phyloP scores from a whole-genome alignment of 768 basidiomycete species.

The Kwoniella europaea region DNA sequence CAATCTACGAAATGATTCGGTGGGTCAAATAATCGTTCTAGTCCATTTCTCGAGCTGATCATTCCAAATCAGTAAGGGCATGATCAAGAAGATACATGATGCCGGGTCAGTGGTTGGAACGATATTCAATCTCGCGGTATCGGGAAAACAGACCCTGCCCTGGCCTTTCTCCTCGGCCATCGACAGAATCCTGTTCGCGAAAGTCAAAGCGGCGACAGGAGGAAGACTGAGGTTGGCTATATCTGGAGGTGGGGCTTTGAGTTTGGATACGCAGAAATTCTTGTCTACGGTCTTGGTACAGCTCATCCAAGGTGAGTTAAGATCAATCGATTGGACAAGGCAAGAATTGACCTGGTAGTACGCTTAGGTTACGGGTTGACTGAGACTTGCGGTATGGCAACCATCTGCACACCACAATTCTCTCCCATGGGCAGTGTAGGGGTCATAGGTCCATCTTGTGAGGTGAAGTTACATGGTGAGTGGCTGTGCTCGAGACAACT shows the following conservation, averaged over 20 bases:
- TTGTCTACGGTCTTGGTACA: slow-evolving; percentile 51
- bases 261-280: slow-evolving; percentile 53
- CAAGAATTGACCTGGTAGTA: too few species aligned
- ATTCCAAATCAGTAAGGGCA: slow-evolving; percentile 43
- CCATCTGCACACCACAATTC: slow-evolving; percentile 44
- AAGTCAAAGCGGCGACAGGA: slow-evolving; percentile 55
- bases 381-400: slow-evolving; percentile 56
- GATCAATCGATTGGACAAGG: background rate
- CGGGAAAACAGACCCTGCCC: slow-evolving; percentile 53
- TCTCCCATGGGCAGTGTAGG: slow-evolving; percentile 46
- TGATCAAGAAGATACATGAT: slow-evolving; percentile 55
- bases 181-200: slow-evolving; percentile 52
- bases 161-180: slow-evolving; percentile 43
- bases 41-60: too few species aligned
- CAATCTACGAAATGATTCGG: slow-evolving; percentile 48
- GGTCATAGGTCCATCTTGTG: slow-evolving; percentile 52
- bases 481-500: background rate
- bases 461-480: slow-evolving; percentile 51
- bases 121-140: slow-evolving; percentile 51
- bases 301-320: slow-evolving; percentile 58
- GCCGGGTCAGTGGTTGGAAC: slow-evolving; percentile 41
- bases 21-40: background rate
- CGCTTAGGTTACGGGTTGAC: slow-evolving; percentile 47
- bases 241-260: slow-evolving; percentile 51
- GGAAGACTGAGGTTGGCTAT: slow-evolving; percentile 53